These are phyloP conservation scores for Cladophialophora bantiana DNA, from an alignment of 2,329 filamentous ascomycete genomes.

Conservation along the genomic window DNA sequence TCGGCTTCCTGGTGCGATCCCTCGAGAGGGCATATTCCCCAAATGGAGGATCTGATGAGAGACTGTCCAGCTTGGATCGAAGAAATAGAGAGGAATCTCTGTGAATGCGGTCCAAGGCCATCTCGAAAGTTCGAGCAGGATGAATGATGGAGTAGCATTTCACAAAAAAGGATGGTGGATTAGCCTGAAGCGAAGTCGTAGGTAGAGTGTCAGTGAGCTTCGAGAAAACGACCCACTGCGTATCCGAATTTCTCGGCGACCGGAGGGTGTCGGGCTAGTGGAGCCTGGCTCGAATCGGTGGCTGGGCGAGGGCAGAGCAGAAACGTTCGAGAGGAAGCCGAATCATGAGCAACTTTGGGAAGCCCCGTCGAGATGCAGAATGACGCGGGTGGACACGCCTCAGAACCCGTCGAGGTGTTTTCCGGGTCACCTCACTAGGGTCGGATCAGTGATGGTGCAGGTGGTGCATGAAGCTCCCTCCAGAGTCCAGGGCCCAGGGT, in stretches of 20 bases:
- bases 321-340: not conserved
- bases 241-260: slow-evolving; percentile 20
- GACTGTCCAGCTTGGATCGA: not conserved
- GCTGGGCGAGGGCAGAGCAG: not conserved
- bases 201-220: not conserved
- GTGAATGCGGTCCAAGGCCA: not conserved
- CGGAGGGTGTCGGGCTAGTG: slow-evolving; percentile 18
- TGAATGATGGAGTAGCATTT: slow-evolving; percentile 10
- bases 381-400: not conserved
- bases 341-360: not conserved
- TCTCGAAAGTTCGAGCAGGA: not conserved
- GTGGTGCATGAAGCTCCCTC: not conserved
- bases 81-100: not conserved
- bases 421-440: not conserved
- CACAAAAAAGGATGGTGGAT: slow-evolving; percentile 8
- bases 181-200: not conserved
- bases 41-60: slow-evolving; percentile 13
- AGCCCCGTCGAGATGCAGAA: not conserved
- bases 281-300: not conserved
- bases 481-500: not conserved
- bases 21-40: not conserved
- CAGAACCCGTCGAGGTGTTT: not conserved
- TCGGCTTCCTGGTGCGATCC: not conserved
- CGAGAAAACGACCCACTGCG: slow-evolving; percentile 10
- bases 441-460: not conserved